phyloP scores from a whole-genome alignment of 805 yeast genomes.

The Hanseniaspora thailandica region DNA sequence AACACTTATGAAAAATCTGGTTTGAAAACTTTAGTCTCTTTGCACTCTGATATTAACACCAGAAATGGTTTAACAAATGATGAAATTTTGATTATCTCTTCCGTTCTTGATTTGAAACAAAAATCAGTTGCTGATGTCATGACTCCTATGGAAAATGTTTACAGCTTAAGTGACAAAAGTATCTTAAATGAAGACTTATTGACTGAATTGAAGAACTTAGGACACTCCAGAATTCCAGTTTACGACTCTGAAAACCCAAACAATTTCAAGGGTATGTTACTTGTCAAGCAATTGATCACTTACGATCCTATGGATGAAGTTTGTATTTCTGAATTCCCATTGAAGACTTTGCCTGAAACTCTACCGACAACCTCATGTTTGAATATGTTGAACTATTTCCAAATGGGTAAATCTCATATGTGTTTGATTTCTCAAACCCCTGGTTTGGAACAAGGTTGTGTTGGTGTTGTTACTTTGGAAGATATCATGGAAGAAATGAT shows the following conservation, averaged over 20 bases:
- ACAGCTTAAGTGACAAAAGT: conserved; percentile 73
- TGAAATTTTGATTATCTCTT: conserved; percentile 89
- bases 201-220: conserved; percentile 83
- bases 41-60: conserved; percentile 73
- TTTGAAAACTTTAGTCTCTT: conserved; percentile 79
- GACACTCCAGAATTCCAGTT: conserved; percentile 89
- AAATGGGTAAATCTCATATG: conserved; percentile 97
- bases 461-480: conserved; percentile 86
- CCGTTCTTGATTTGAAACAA: conserved; percentile 87
- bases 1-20: conserved; percentile 88
- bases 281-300: conserved; percentile 82
- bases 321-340: conserved; percentile 85
- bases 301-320: conserved; percentile 94
- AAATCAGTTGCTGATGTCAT: conserved; percentile 75
- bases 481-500: conserved; percentile 97
- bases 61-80: conserved; percentile 76
- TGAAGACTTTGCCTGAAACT: conserved; percentile 94
- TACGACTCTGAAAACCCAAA: conserved; percentile 79
- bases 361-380: conserved; percentile 82
- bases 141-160: conserved; percentile 90
- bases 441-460: conserved; percentile 70
- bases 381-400: conserved; percentile 88
- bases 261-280: conserved; percentile 88
- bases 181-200: conserved; percentile 74
- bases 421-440: conserved; percentile 80